Evolutionary conservation across 208 protist genomes (phyloP).

Genomic region (Wallacemonas rigidus): DNA sequence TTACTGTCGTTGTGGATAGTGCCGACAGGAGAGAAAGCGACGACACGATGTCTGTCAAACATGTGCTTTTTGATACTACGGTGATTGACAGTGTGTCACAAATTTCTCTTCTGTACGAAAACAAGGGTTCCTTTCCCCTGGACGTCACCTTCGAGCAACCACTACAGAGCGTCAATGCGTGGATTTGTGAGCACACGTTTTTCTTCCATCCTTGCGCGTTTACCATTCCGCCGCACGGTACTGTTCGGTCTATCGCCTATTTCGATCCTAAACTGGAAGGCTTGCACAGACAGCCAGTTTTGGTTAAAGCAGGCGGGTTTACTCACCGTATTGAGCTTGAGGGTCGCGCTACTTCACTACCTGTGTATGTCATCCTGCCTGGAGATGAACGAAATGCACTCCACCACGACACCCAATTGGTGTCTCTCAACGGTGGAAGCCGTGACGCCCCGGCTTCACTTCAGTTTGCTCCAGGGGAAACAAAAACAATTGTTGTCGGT

Average conservation of each 20-base stretch:
- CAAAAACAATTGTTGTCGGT: constrained; percentile 46
- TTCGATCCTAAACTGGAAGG: constrained; percentile 45
- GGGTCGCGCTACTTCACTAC: constrained; percentile 28
- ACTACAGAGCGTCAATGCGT: constrained; percentile 22
- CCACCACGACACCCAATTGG: constrained; percentile 7
- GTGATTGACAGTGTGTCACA: constrained; percentile 26
- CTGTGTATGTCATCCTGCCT: constrained; percentile 43
- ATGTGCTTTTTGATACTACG: constrained; percentile 43
- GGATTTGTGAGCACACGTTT: constrained; percentile 45
- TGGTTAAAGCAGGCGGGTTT: constrained; percentile 42
- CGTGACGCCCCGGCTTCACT: constrained; percentile 38
- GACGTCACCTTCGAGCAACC: constrained; percentile 45
- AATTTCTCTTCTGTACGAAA: constrained; percentile 42
- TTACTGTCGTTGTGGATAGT: constrained; percentile 35
- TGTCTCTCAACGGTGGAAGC: constrained; percentile 22
- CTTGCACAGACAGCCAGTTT: constrained; percentile 17
- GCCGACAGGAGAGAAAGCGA: constrained; percentile 19
- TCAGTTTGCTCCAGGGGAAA: constrained; percentile 42
- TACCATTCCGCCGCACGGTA: constrained; percentile 39
- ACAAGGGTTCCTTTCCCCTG: constrained; percentile 60
- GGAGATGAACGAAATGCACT: constrained; percentile 6
- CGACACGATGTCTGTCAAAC: constrained; percentile 26
- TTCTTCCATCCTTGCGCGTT: constrained; percentile 45
- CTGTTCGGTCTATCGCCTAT: constrained; percentile 18
- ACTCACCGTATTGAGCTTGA: constrained; percentile 35